Base-by-base conservation (phyloP, 2,329 filamentous ascomycete species). In the Pseudogymnoascus sp. region DNA sequence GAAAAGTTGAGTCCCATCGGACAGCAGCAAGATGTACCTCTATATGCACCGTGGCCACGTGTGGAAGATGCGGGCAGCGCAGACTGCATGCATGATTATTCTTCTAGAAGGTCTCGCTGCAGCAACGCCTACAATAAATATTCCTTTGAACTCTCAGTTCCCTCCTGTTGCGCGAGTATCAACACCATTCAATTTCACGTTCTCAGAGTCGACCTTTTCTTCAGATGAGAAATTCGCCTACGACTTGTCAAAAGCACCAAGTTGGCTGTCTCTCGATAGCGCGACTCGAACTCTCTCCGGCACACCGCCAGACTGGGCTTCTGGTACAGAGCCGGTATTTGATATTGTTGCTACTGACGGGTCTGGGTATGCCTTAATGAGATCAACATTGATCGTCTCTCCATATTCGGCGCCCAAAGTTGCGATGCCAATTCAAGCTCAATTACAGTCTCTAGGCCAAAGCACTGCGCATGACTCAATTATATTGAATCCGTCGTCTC, bases 71-170 rank as follows among this genome's bases (percentile, higher is more conserved):
- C 44, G 14, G 44, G 14, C 24, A 13, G 14, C 24, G 24, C 24
- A 29, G 44, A 56, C n/a, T 33, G 50, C 29, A 19, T 56, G 50
- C 50, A 56, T 56, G 29, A 56, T 56, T 19, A 33, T 56, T 29
- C 26, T 56, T 56, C 50, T 56, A 56, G 50, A 56, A 33, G n/a
- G 50, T 56, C 5, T 56, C 26, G 50, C 50, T 56, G 10, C 59
- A 42, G 77, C 76, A 56, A 70, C 70, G 64, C 73, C 76, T 67
- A 70, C 67, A 64, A 71, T 79, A 59, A 78, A 79, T 56, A 93
- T 93, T 69, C 91, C 91, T 0, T 81, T 96, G 74, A 96, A 95
- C 75, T 86, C 90, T 2, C 92, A 96, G 74, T 82, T 96, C 0
- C 91, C 91, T 33, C 87, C 88, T 3, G 87, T 93, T 62, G 91